A percentile compares a stretch with the other conserved stretches of the same genome.
These are phyloP conservation scores for Coprinopsis cinerea DNA, from an alignment of 768 basidiomycete species.

Conservation along the genomic window DNA sequence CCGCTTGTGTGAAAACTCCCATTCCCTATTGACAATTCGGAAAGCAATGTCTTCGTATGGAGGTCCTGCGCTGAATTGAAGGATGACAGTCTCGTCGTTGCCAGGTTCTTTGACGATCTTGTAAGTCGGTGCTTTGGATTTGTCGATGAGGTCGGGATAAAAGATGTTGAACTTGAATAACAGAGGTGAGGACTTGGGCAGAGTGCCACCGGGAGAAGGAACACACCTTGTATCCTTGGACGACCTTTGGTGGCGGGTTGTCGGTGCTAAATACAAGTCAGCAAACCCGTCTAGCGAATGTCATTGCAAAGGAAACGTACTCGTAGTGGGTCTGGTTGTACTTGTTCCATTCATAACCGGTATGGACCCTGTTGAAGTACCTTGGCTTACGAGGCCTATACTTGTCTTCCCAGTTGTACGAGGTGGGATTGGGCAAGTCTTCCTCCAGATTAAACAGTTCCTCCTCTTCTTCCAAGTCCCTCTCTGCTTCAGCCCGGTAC, in stretches of 20 bases:
- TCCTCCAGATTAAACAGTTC: conserved; percentile 94
- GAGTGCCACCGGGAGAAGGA: too few species aligned
- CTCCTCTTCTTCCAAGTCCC: conserved; percentile 92
- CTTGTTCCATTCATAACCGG: conserved; percentile 99
- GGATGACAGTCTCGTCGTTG: conserved; percentile 89
- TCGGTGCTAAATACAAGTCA: conserved; percentile 58
- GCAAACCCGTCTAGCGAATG: background rate
- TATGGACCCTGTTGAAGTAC: conserved; percentile 98
- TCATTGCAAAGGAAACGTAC: conserved; percentile 42
- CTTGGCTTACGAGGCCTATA: conserved; percentile 95
- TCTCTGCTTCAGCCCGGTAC: conserved; percentile 87
- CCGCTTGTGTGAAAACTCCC: conserved; percentile 99
- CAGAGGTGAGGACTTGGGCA: conserved; percentile 4
- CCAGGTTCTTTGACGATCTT: conserved; percentile 91
- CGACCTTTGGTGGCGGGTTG: conserved; percentile 98
- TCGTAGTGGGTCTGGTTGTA: conserved; percentile 99
- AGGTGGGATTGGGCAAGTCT: conserved; percentile 72
- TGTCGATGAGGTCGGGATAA: conserved; percentile 99
- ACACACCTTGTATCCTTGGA: conserved; percentile 92
- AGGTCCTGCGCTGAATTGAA: conserved; percentile 94
- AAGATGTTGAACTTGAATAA: conserved; percentile 82
- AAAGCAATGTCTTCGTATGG: conserved; percentile 99
- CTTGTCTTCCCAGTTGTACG: conserved; percentile 99
- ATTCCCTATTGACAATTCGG: conserved; percentile 93
- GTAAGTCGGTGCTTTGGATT: conserved; percentile 94